phyloP scores from a whole-genome alignment of 352 stramenopile species.

The Phytopythium sindhum region DNA sequence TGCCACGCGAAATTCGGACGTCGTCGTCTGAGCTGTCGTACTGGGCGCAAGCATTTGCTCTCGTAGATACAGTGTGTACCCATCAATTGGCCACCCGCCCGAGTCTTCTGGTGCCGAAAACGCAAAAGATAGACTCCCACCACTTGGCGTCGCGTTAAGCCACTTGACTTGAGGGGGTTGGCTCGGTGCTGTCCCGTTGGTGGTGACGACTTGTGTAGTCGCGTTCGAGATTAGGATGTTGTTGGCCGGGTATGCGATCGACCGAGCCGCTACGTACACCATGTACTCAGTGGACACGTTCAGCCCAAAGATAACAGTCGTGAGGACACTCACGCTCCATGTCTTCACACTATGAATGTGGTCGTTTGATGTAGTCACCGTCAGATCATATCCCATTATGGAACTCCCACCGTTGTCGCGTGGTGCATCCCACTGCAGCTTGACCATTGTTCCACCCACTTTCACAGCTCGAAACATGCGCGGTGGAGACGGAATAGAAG shows the following conservation, averaged over 20 bases:
- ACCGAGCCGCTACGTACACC: constrained; percentile 23
- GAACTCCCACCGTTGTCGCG: constrained; percentile 34
- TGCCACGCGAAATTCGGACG: neutral
- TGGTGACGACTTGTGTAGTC: constrained; percentile 18
- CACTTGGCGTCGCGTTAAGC: constrained; percentile 15
- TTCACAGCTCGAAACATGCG: constrained; percentile 6
- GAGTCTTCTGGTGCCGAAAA: constrained; percentile 25
- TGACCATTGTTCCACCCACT: constrained; percentile 17
- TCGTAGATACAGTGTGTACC: constrained; percentile 38
- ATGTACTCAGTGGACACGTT: constrained; percentile 33
- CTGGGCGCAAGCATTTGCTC: constrained; percentile 4
- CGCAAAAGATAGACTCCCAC: constrained; percentile 35
- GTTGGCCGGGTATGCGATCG: constrained; percentile 17
- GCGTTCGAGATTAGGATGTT: constrained; percentile 12
- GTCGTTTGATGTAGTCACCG: neutral
- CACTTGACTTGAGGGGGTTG: constrained; percentile 14
- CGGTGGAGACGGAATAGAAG: constrained; percentile 25
- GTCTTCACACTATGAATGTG: neutral
- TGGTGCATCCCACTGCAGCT: constrained; percentile 34
- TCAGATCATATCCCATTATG: constrained; percentile 17
- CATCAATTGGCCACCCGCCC: constrained; percentile 27
- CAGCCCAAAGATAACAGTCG: constrained; percentile 21
- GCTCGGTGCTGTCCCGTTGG: constrained; percentile 14
- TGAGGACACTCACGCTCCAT: neutral
- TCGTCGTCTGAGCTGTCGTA: neutral